A percentile compares a stretch with the other conserved stretches of the same genome.
Conservation (phyloP, 2,329 filamentous ascomycete genomes). For the Metarhizium anisopliae region DNA sequence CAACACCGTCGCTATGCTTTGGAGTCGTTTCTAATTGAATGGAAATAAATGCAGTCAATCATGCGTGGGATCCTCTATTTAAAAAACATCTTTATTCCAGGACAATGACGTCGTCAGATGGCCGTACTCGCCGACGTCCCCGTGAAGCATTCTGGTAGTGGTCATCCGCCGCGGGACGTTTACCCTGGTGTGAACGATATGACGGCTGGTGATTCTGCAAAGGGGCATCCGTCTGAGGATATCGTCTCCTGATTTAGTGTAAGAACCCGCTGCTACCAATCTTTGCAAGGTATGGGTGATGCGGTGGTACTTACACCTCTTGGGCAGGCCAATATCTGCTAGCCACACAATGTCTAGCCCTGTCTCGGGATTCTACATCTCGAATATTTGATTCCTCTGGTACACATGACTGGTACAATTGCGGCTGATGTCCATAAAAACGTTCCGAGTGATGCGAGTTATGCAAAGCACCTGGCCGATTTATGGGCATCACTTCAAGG, state of each 20-base stretch:
- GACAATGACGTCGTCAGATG: slow-evolving; percentile 21
- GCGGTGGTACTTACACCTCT: neutral
- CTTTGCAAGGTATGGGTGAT: neutral
- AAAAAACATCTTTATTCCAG: slow-evolving; percentile 17
- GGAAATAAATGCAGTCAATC: neutral
- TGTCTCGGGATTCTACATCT: neutral
- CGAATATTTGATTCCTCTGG: neutral
- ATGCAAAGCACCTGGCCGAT: neutral
- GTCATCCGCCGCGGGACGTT: slow-evolving; percentile 4
- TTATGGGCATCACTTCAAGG: slow-evolving; percentile 12
- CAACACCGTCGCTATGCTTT: slow-evolving; percentile 8
- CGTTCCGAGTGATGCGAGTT: neutral
- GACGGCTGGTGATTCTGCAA: neutral
- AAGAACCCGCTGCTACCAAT: neutral
- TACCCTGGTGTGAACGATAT: slow-evolving; percentile 2
- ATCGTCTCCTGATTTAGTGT: neutral
- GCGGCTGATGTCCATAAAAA: neutral
- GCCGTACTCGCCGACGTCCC: slow-evolving; percentile 10
- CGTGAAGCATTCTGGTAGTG: slow-evolving; percentile 1
- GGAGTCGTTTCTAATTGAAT: neutral
- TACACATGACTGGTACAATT: neutral
- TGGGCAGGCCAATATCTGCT: neutral
- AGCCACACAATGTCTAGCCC: neutral
- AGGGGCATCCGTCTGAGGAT: neutral
- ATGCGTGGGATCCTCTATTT: neutral